Evolutionary conservation across 2,329 filamentous ascomycete genomes (phyloP).

Genomic region (Aphanocladium album): DNA sequence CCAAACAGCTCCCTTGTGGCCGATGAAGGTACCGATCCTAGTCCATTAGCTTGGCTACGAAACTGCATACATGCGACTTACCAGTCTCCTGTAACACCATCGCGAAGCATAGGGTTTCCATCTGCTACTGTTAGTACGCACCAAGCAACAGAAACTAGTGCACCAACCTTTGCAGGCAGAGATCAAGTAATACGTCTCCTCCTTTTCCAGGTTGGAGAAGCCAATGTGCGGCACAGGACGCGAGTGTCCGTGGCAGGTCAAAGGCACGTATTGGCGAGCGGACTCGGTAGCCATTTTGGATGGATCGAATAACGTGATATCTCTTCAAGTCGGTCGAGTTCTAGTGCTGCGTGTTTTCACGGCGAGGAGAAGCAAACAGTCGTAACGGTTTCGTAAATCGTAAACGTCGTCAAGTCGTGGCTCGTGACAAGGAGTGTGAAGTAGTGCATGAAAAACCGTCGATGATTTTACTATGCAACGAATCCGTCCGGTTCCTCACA

Average conservation of each 20-base stretch:
- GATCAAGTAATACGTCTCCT: conserved; percentile 85
- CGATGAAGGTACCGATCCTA: conserved; percentile 96
- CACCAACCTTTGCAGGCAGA: conserved; percentile 79
- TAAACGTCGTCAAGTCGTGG: conserved; percentile 7
- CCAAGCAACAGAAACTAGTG: conserved; percentile 10
- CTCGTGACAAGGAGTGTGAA: neutral
- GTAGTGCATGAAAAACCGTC: neutral
- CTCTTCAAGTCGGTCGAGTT: neutral
- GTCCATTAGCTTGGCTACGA: conserved; percentile 46
- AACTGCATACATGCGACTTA: conserved; percentile 31
- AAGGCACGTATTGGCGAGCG: conserved; percentile 65
- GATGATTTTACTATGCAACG: neutral
- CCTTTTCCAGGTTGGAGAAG: conserved; percentile 79
- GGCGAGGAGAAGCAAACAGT: neutral
- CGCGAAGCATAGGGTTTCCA: conserved; percentile 96
- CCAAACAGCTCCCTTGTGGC: conserved; percentile 98
- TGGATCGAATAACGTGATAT: neutral
- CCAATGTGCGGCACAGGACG: conserved; percentile 86
- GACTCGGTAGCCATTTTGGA: conserved; percentile 30
- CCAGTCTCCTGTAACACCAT: conserved; percentile 94
- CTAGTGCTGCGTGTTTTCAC: neutral
- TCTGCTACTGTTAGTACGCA: conserved; percentile 49
- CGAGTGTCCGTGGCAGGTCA: conserved; percentile 93
- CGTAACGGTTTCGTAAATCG: conserved; percentile 10
- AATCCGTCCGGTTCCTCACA: conserved; percentile 3